These are phyloP conservation scores for Irpex sp. DNA, from an alignment of 1,284 basidiomycete species.

Conservation along the genomic window DNA sequence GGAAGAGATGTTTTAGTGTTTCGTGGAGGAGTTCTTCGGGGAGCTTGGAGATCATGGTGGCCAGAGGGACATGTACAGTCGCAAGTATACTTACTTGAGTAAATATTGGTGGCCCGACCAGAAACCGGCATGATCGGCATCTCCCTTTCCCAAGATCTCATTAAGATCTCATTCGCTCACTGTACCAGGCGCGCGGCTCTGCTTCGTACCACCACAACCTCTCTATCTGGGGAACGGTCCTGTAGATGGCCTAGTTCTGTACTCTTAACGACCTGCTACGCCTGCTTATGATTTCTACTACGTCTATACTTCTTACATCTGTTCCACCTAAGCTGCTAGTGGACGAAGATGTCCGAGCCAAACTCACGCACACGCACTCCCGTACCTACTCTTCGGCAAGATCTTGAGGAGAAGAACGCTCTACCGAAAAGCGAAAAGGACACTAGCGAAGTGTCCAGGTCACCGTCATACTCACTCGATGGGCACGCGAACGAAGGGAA, in stretches of 20 bases:
- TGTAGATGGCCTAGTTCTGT: not conserved
- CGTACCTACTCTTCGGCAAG: not conserved
- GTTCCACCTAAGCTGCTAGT: not conserved
- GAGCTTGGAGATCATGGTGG: too few species aligned
- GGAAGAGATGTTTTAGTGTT: too few species aligned
- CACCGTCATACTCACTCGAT: not conserved
- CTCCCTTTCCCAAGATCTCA: too few species aligned
- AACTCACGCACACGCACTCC: not conserved
- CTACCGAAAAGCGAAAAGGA: not conserved
- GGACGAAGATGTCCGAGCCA: not conserved
- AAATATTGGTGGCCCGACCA: too few species aligned
- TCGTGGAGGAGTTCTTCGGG: too few species aligned
- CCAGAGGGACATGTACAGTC: too few species aligned
- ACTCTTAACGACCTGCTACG: not conserved
- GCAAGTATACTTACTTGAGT: too few species aligned
- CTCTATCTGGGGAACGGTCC: not conserved
- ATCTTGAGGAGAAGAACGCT: not conserved
- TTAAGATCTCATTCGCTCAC: too few species aligned
- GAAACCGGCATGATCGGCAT: too few species aligned
- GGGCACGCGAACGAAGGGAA: too few species aligned
- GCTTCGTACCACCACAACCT: not conserved
- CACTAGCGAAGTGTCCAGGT: not conserved
- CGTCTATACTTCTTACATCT: not conserved
- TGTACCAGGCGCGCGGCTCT: not conserved
- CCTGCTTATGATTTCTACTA: not conserved